These are phyloP conservation scores for Cercophora samala DNA, from an alignment of 495 filamentous ascomycete species.

Conservation along the genomic window DNA sequence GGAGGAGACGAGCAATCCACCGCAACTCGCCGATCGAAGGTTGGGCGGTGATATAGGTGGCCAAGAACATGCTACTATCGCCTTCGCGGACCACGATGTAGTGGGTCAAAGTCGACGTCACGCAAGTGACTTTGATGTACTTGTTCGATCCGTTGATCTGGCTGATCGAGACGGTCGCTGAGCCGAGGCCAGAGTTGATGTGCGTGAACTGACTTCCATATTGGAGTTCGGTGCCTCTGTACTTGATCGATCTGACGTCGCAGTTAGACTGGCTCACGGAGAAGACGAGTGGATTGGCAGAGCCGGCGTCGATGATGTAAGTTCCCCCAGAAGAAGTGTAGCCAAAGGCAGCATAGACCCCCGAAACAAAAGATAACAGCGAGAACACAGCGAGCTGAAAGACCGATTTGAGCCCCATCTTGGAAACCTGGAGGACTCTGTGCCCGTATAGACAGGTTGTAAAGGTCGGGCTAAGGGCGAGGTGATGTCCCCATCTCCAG, in stretches of 20 bases:
- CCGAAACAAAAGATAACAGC: constrained; percentile 35
- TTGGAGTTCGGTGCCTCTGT: constrained; percentile 56
- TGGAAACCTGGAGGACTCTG: constrained; percentile 12
- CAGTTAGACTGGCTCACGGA: constrained; percentile 56
- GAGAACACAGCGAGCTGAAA: constrained; percentile 29
- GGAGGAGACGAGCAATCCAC: constrained; percentile 60
- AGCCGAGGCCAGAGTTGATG: constrained; percentile 59
- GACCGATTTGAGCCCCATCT: constrained; percentile 22
- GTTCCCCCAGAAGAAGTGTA: constrained; percentile 42
- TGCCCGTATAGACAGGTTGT: not conserved
- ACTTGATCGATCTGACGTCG: constrained; percentile 62
- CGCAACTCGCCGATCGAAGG: constrained; percentile 61
- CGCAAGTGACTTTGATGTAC: constrained; percentile 62
- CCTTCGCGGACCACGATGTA: constrained; percentile 61
- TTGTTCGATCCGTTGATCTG: constrained; percentile 35
- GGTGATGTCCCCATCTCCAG: constrained; percentile 1
- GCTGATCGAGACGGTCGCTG: constrained; percentile 54
- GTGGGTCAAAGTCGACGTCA: constrained; percentile 57
- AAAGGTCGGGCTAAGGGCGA: too few species aligned
- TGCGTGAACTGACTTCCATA: constrained; percentile 52
- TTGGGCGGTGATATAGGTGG: constrained; percentile 59
- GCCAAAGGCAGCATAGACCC: constrained; percentile 39
- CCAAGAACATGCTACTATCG: constrained; percentile 59
- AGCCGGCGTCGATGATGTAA: constrained; percentile 55
- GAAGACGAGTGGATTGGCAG: constrained; percentile 52